These are phyloP conservation scores for Arxiozyma bovina DNA, from an alignment of 1,139 yeast species.

Conservation along the genomic window DNA sequence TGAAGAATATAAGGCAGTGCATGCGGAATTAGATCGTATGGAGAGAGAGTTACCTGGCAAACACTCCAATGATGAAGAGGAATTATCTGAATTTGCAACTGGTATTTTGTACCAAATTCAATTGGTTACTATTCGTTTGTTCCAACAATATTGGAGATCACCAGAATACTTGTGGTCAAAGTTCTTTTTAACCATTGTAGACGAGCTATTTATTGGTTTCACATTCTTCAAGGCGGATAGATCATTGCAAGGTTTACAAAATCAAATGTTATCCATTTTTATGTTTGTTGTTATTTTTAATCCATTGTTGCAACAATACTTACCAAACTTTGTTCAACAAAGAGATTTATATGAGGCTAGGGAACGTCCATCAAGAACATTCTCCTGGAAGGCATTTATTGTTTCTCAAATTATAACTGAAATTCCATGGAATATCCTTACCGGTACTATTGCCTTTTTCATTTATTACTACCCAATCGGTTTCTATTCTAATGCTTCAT, in stretches of 20 bases:
- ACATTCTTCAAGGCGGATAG: conserved; percentile 61
- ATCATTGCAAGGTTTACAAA: conserved; percentile 51
- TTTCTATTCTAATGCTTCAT: conserved; percentile 46
- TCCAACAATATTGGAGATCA: conserved; percentile 56
- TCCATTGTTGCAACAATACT: conserved; percentile 61
- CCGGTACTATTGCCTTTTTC: conserved; percentile 59
- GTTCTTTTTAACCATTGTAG: conserved; percentile 38
- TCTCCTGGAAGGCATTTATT: conserved; percentile 54
- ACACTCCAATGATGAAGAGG: neutral
- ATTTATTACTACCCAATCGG: conserved; percentile 83
- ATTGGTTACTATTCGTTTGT: conserved; percentile 45
- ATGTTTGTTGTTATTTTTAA: conserved; percentile 54
- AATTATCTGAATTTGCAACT: conserved; percentile 35
- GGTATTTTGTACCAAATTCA: conserved; percentile 41
- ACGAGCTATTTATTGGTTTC: conserved; percentile 63
- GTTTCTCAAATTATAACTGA: conserved; percentile 58
- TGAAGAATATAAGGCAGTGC: conserved; percentile 41
- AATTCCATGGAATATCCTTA: conserved; percentile 61
- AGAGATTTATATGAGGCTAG: conserved; percentile 82
- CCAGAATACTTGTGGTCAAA: conserved; percentile 54
- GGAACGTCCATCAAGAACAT: conserved; percentile 71
- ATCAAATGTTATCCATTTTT: conserved; percentile 60
- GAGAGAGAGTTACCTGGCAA: conserved; percentile 35
- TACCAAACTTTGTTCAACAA: conserved; percentile 62
- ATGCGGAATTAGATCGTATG: conserved; percentile 38